Conservation (phyloP, 148 eudicot species). For the Rheum nobile region DNA sequence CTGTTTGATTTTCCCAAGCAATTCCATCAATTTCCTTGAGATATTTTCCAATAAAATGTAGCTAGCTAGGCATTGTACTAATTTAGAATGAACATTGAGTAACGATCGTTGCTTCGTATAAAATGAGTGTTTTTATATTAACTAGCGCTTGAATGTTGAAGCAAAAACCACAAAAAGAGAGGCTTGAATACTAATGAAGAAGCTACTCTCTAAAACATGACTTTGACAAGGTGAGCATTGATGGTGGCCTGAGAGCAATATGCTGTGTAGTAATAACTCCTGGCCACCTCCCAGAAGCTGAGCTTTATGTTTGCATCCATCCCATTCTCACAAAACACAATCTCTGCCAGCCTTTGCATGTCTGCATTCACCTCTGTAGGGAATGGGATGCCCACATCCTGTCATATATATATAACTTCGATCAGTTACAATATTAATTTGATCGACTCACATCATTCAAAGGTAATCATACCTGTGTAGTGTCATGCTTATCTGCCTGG, state of each 20-base stretch:
- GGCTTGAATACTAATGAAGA: too few species aligned
- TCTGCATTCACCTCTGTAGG: not conserved
- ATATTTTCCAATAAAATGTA: not conserved
- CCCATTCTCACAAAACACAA: not conserved
- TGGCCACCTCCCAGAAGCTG: not conserved
- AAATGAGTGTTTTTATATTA: not conserved
- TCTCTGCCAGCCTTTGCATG: not conserved
- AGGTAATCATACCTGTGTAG: not conserved
- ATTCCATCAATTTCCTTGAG: not conserved
- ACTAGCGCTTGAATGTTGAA: not conserved
- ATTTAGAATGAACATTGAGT: not conserved
- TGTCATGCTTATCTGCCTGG: not conserved
- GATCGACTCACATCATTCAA: too few species aligned
- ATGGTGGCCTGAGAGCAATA: not conserved
- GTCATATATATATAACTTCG: not conserved
- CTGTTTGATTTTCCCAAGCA: not conserved
- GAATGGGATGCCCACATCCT: not conserved
- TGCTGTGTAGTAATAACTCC: conserved; percentile 2
- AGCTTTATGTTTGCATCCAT: not conserved
- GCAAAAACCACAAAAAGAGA: too few species aligned
- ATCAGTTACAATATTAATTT: too few species aligned
- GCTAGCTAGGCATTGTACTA: not conserved
- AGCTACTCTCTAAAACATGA: not conserved
- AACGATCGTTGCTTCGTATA: not conserved
- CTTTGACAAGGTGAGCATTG: conserved; percentile 1